Percentiles rank a stretch among this genome's conserved stretches.
These are phyloP conservation scores for Tylopilus rubrobrunneus DNA, from an alignment of 768 basidiomycete species.

Conservation along the genomic window DNA sequence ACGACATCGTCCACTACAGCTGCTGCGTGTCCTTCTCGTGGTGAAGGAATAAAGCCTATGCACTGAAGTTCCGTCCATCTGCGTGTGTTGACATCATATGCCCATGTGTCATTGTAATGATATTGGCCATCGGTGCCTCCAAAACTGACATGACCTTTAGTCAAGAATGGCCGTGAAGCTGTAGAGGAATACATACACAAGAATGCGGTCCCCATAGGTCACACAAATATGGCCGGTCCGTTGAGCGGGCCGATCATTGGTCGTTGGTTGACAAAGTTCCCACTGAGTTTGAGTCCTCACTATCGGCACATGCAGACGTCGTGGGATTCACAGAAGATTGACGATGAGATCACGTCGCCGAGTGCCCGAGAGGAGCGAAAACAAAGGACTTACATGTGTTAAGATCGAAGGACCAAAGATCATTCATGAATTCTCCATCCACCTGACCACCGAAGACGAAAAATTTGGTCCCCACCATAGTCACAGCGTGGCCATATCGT, in stretches of 20 bases:
- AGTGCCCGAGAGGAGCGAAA: background rate
- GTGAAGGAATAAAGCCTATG: constrained; percentile 94
- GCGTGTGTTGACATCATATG: constrained; percentile 76
- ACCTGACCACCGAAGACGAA: constrained; percentile 97
- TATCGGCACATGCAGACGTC: constrained; percentile 27
- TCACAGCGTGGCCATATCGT: constrained; percentile 93
- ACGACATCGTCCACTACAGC: constrained; percentile 96
- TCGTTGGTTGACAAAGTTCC: constrained; percentile 69
- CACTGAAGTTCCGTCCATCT: constrained; percentile 91
- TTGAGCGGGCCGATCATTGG: constrained; percentile 64
- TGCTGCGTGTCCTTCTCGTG: constrained; percentile 94
- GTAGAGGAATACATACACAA: constrained; percentile 56
- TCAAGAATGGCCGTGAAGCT: constrained; percentile 16
- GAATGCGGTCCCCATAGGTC: constrained; percentile 75
- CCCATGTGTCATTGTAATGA: constrained; percentile 99
- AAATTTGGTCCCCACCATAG: constrained; percentile 89
- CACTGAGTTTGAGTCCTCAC: constrained; percentile 83
- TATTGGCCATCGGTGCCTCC: constrained; percentile 98
- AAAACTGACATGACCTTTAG: constrained; percentile 53
- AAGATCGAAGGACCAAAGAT: constrained; percentile 94
- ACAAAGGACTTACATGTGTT: constrained; percentile 68
- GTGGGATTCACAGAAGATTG: background rate
- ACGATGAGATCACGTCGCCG: constrained; percentile 1
- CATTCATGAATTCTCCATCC: constrained; percentile 90
- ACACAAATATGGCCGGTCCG: constrained; percentile 93